Base-by-base conservation (phyloP, 2,329 filamentous ascomycete genomes). In the Fusarium sambucinum region DNA sequence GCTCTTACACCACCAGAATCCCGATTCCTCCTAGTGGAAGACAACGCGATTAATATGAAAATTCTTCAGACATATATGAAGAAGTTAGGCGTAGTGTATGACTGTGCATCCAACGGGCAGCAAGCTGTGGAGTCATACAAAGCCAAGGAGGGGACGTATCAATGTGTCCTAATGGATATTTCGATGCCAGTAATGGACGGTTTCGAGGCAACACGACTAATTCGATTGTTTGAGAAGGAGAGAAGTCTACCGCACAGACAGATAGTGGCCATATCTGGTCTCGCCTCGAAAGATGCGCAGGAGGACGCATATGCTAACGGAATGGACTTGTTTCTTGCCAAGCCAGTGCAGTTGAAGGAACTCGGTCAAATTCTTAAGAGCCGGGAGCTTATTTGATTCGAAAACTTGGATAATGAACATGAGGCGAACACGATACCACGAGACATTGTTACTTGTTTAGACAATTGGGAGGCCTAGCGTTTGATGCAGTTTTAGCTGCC, bases 181-280 rank as follows among this genome's bases (percentile, higher is more conserved):
- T 86, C 82, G 55, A 88, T 89, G 86, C 86, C 86, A 1, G 75
- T 87, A 10, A 83, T 88, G 72, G 82, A 88, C 63, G 84, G 84
- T 0, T 80, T 86, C 6, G 82, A 83, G n/a, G 81, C 83, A 0
- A 86, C 85, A 2, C 77, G 81, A 3, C 76, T 78, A 27, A 87
- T 87, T 19, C 80, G 86, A 2, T 77, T 79, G 1, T 78, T 84
- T 27, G 86, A 88, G 71, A 76, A 78, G 9, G 77, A 82, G 77
- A 12, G 75, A 76, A 2, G 72, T 84, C 1, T 64, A 19, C 46
- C 76, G 1, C 80, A 81, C 1, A 80, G 80, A 2, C 78, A 79
- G 1, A 81, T 88, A 13, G 83, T 88, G 30, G 85, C 85, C 0
- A 76, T 88, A 1, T 86, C 86, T 0, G 86, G 86, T 0, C 76